Evolutionary conservation across 2,329 filamentous ascomycete genomes (phyloP), one percentile per base, ranked within the genome.

Genomic region (Fusarium domesticum): DNA sequence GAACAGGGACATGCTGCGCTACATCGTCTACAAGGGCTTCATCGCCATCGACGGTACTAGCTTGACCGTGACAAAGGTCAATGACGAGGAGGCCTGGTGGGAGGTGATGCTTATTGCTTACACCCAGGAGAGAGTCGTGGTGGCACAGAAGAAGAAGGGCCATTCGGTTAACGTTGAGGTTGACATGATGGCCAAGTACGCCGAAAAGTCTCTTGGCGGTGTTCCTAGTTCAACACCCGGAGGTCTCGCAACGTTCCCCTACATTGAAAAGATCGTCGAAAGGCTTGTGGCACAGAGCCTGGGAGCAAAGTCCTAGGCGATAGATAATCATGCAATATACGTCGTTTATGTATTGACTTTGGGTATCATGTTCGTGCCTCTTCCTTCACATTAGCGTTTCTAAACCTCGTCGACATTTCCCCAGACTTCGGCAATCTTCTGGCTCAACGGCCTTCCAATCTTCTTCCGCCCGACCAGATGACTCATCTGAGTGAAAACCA

Each of bases 41-140:
- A 83, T 98, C 43, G 89, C 91, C 35, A 80, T 98, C 39, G 93
- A 98, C 64, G 93, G 93, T 5, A 92, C 93, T 18, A 96, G 91
- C 64, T 73, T 98, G 74, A 98, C 93, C 0, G 80, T 98, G 2
- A 97, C 92, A 3, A 78, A 80, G 55, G 92, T 97, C 20, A 72
- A 92, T 59, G 92, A 96, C 66, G 77, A 64, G 4, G 79, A 82
- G 54, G 84, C 85, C 33, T 95, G 89, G 66, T 96, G 85, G 80
- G 93, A 97, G 77, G 86, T 98, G 38, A 98, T 98, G 93, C 75
- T 98, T 50, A 96, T 98, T 66, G 81, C 87, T 7, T 98, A 98
- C 69, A 96, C 93, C 10, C 93, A 97, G 72, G 89, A 92, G 69
- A 87, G 87, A 67, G 84, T 98, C 14, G 85, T 95, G 14, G 83